These are phyloP conservation scores for Marvania coccoides DNA, from an alignment of 139 green algal species.

Conservation along the genomic window DNA sequence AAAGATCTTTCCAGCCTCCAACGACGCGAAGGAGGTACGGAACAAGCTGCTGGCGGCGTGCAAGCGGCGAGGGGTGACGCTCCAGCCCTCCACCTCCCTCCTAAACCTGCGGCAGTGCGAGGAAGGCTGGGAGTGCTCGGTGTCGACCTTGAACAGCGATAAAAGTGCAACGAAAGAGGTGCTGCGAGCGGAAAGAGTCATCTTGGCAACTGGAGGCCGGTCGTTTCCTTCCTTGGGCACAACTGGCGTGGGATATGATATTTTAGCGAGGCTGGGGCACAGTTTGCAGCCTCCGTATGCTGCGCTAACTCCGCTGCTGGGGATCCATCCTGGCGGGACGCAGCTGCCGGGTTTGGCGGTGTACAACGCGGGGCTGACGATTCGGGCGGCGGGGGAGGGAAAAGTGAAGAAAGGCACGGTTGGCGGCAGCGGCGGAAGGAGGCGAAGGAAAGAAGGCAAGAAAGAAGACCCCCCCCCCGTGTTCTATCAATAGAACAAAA, in stretches of 20 bases:
- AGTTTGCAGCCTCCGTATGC: constrained; percentile 55
- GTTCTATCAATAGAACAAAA: too few relatives aligned
- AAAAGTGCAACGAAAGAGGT: background rate
- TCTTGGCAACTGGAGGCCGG: constrained; percentile 70
- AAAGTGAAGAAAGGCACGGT: background rate
- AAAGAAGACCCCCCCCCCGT: too few relatives aligned
- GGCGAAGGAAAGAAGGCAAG: constrained; percentile 11
- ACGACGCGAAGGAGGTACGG: constrained; percentile 64
- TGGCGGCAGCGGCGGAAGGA: constrained; percentile 20
- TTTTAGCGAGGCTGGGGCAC: constrained; percentile 55
- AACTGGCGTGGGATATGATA: constrained; percentile 58
- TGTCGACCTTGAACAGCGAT: background rate
- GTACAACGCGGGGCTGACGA: constrained; percentile 22
- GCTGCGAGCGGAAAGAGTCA: constrained; percentile 13
- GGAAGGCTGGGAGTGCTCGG: background rate
- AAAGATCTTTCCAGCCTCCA: constrained; percentile 78
- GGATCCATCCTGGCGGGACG: constrained; percentile 50
- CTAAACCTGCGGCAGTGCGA: constrained; percentile 19
- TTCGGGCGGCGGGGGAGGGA: background rate
- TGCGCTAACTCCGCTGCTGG: constrained; percentile 78
- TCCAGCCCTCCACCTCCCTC: constrained; percentile 39
- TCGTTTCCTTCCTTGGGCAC: constrained; percentile 81
- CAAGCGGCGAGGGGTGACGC: constrained; percentile 18
- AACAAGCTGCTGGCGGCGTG: constrained; percentile 62
- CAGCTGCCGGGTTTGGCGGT: constrained; percentile 58